Evolutionary conservation across 2,329 filamentous ascomycete species (phyloP), one percentile per base, ranked within the genome.

Genomic region (Tolypocladium sp.): DNA sequence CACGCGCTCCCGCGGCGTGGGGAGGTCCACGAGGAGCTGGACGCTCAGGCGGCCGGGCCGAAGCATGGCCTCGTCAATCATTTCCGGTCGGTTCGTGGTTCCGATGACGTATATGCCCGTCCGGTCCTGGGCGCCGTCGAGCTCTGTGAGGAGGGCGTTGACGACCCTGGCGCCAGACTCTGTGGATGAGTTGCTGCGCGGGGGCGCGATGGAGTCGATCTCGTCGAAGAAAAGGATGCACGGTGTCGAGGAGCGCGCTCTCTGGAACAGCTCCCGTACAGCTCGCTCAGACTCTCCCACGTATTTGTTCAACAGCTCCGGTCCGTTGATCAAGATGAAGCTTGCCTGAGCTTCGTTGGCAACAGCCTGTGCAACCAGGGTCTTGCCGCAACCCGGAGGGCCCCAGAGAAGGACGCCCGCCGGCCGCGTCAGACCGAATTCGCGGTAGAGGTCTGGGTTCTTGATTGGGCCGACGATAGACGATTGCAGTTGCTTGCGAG

Each of bases 171-270:
- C 87, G 54, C 89, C 91, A 7, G 91, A 89, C 71, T 97, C 93
- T 2, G 88, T 90, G 2, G 90, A 83, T 1, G 82, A 81, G 58
- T 89, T 89, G 68, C 93, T 91, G 58, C 94, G 86, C 57, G 87
- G 87, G 0, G 93, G 92, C 0, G 94, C 92, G 3, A 99, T 79
- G 1, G 94, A 93, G 73, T 99, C 94, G 57, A 99, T 83, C 75
- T 99, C 94, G 71, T 99, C 94, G 70, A 99, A 97, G 82, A 99
- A 97, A 60, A 99, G 87, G 58, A 99, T 91, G 70, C 93, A 97
- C 1, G 94, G 94, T 0, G 92, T 83, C 9, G 89, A 93, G 1
- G 89, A 89, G 57, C 92, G 85, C 1, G 94, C 94, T 20, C 93
- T 88, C 63, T 87, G 85, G 73, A 99, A 99, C 0, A 97, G 89